phyloP scores from a whole-genome alignment of 2,329 filamentous ascomycete species.

The Sordariomycetes sp. region DNA sequence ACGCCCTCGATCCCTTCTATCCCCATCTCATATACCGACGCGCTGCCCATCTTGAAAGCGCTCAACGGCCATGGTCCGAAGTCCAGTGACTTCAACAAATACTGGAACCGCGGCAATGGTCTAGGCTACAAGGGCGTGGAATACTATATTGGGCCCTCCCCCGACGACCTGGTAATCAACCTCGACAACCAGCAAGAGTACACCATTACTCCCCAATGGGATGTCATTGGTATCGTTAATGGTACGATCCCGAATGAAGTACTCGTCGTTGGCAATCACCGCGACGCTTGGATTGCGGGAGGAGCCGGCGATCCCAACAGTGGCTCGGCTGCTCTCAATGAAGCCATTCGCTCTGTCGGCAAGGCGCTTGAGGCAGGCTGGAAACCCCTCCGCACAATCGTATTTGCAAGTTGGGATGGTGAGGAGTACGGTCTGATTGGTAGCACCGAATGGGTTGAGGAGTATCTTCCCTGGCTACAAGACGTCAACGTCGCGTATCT shows the following conservation, averaged over 20 bases:
- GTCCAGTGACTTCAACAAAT: conserved; percentile 61
- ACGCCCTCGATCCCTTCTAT: conserved; percentile 84
- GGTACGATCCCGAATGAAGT: conserved; percentile 80
- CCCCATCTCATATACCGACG: conserved; percentile 82
- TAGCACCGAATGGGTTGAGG: conserved; percentile 89
- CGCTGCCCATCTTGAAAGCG: conserved; percentile 77
- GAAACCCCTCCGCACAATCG: conserved; percentile 71
- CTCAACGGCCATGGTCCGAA: conserved; percentile 83
- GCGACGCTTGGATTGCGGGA: conserved; percentile 84
- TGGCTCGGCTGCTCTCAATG: conserved; percentile 70
- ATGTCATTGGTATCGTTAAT: conserved; percentile 88
- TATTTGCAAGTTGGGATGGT: conserved; percentile 77
- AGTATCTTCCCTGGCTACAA: conserved; percentile 74
- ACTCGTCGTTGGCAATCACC: conserved; percentile 83
- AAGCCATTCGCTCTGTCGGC: conserved; percentile 68
- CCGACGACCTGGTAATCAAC: conserved; percentile 61
- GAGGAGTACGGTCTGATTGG: conserved; percentile 83
- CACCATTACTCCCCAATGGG: conserved; percentile 74
- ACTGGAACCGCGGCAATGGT: conserved; percentile 63
- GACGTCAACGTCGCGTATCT: conserved; percentile 70
- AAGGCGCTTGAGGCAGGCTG: conserved; percentile 52
- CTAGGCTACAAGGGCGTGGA: conserved; percentile 71
- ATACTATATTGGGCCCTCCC: conserved; percentile 79
- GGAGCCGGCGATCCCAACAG: conserved; percentile 77
- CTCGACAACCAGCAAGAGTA: conserved; percentile 75